These are phyloP conservation scores for Fusarium proliferatum DNA, from an alignment of 2,329 filamentous ascomycete species.

Conservation along the genomic window DNA sequence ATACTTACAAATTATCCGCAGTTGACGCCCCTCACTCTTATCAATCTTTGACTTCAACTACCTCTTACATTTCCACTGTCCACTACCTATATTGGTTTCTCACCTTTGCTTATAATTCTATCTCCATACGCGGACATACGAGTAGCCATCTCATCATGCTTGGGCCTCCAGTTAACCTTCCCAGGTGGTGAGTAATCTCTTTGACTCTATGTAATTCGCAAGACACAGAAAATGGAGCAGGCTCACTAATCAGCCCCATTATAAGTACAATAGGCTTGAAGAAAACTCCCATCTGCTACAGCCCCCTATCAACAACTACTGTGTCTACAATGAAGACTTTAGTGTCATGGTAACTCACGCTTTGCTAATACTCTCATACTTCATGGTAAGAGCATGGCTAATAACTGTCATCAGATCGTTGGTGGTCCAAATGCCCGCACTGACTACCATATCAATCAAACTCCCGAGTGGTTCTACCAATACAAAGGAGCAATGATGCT, in stretches of 20 bases:
- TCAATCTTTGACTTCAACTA: not conserved
- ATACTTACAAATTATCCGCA: constrained; percentile 17
- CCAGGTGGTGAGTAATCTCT: constrained; percentile 63
- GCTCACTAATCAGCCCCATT: constrained; percentile 14
- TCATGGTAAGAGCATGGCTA: not conserved
- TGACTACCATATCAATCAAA: constrained; percentile 98
- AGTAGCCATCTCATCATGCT: constrained; percentile 54
- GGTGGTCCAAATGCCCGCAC: constrained; percentile 95
- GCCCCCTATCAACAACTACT: constrained; percentile 97
- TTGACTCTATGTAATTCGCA: not conserved
- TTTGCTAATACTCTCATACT: not conserved
- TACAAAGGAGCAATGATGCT: constrained; percentile 93
- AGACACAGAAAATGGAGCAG: not conserved
- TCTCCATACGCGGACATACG: not conserved
- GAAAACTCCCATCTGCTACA: constrained; percentile 92
- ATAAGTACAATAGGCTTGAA: constrained; percentile 73
- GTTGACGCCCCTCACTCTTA: constrained; percentile 19
- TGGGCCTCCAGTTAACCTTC: constrained; percentile 63
- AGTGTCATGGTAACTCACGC: constrained; percentile 76
- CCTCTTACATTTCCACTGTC: not conserved
- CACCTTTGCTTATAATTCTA: not conserved
- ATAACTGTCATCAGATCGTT: constrained; percentile 71
- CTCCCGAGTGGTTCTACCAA: constrained; percentile 98
- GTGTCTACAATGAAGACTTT: constrained; percentile 87
- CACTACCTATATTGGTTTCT: not conserved